A percentile compares a stretch with the other conserved stretches of the same genome.
These are phyloP conservation scores for Neospora caninum DNA, from an alignment of 169 alveolate species.

Conservation along the genomic window DNA sequence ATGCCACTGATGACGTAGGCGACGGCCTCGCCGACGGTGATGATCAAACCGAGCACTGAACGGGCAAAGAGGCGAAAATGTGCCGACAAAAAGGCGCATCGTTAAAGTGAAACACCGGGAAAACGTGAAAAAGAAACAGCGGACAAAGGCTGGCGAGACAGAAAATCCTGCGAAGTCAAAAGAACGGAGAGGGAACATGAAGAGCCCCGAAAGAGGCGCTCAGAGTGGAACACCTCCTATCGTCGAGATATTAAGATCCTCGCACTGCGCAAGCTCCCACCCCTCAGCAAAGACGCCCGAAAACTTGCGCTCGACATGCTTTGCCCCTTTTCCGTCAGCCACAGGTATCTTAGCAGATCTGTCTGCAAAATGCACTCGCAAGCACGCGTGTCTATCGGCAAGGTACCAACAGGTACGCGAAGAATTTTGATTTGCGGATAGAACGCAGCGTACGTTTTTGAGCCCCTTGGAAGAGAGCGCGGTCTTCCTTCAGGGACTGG, in stretches of 20 bases:
- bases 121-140: neutral
- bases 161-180: neutral
- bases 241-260: too few relatives aligned
- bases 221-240: too few relatives aligned
- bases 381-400: too few relatives aligned
- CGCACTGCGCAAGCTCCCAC: too few relatives aligned
- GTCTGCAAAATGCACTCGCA: too few relatives aligned
- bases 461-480: slow-evolving; percentile 95
- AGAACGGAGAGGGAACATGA: neutral
- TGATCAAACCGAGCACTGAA: slow-evolving; percentile 95
- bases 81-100: neutral
- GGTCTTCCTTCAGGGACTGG: slow-evolving; percentile 97
- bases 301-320: too few relatives aligned
- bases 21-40: slow-evolving; percentile 99
- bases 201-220: too few relatives aligned
- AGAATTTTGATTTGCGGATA: too few relatives aligned
- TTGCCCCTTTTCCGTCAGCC: too few relatives aligned
- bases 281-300: too few relatives aligned
- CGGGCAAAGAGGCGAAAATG: neutral
- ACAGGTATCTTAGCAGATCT: too few relatives aligned
- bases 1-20: slow-evolving; percentile 96
- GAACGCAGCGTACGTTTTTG: slow-evolving; percentile 63
- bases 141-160: neutral
- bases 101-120: neutral
- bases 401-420: too few relatives aligned